Evolutionary conservation across 1,139 yeast species (phyloP), one percentile per base, ranked within the genome.

Genomic region (Hanseniaspora uvarum): DNA sequence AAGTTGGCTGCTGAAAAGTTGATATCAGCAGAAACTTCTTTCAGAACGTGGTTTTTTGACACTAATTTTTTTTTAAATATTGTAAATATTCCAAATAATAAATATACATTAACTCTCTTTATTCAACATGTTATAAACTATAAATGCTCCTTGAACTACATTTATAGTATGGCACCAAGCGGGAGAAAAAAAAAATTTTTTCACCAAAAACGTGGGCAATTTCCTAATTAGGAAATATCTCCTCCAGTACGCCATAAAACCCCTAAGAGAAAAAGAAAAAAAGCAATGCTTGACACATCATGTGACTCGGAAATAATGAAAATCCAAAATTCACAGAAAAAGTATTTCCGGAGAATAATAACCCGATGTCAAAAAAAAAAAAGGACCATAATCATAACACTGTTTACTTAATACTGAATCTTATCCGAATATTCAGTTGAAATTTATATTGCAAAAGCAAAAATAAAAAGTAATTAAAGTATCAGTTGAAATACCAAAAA

Each of bases 1-100:
- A 34, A 49, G 53, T 26, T 34, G 21, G 6, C 31, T 41, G 16
- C 33, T 36, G 48, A 50, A 44, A 37, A 43, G 45, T 43, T 43
- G 48, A 30, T 43, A 50, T 37, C 53, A 34, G 30, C 18, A 30
- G 36, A 30, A 43, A 30, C 33, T 46, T 44, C 48, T 40, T 41
- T 26, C 39, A 37, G 53, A 43, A 50, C 53, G 30, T 43, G 37
- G 53, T 14, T 37, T 43, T 50, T 36, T 21, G 8, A 10, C 23
- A 14, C 36, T 21, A 14, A 21, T 46, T 21, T 28, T 16, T 46
- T 14, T 6, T 21, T 12, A 8, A 24, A 14, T 23, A n/a, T 12
- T n/a, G n/a, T n/a, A n/a, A n/a, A n/a, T n/a, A n/a, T n/a, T n/a
- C n/a, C n/a, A n/a, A n/a, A n/a, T n/a, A n/a, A n/a, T n/a, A n/a